These are phyloP conservation scores for Thelonectria olida DNA, from an alignment of 2,329 filamentous ascomycete genomes.

Conservation along the genomic window DNA sequence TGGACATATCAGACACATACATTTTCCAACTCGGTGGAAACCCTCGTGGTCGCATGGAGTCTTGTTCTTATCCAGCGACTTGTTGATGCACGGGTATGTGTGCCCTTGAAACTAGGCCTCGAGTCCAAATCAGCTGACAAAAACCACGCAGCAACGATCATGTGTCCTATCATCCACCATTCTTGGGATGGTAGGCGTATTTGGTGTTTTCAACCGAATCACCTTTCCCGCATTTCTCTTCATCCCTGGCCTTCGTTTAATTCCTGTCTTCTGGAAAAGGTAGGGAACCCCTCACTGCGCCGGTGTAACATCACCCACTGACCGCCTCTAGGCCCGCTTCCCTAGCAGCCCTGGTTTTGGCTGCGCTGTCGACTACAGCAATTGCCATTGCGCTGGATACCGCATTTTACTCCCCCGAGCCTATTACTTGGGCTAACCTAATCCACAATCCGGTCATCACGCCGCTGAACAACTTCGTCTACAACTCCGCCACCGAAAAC, in stretches of 20 bases:
- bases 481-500: constrained; percentile 77
- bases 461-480: constrained; percentile 79
- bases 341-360: constrained; percentile 70
- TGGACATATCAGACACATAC: constrained; percentile 99
- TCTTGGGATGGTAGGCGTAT: constrained; percentile 82
- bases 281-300: constrained; percentile 52
- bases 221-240: constrained; percentile 95
- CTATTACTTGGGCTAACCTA: constrained; percentile 72
- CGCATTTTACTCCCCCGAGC: constrained; percentile 75
- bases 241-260: constrained; percentile 81
- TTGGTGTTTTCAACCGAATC: constrained; percentile 94
- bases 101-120: constrained; percentile 4
- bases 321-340: constrained; percentile 60
- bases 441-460: constrained; percentile 75
- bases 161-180: constrained; percentile 79
- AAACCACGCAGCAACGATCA: constrained; percentile 69
- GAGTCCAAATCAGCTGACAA: constrained; percentile 35
- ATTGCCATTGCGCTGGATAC: constrained; percentile 87
- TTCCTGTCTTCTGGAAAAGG: constrained; percentile 87
- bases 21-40: constrained; percentile 97
- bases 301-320: constrained; percentile 28
- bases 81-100: constrained; percentile 76
- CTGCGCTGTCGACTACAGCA: constrained; percentile 73
- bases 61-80: constrained; percentile 92
- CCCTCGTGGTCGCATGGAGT: constrained; percentile 90